Percentiles rank a stretch among this genome's conserved stretches.
Conservation (phyloP, 495 filamentous ascomycete genomes). For the Cercophora sp. region DNA sequence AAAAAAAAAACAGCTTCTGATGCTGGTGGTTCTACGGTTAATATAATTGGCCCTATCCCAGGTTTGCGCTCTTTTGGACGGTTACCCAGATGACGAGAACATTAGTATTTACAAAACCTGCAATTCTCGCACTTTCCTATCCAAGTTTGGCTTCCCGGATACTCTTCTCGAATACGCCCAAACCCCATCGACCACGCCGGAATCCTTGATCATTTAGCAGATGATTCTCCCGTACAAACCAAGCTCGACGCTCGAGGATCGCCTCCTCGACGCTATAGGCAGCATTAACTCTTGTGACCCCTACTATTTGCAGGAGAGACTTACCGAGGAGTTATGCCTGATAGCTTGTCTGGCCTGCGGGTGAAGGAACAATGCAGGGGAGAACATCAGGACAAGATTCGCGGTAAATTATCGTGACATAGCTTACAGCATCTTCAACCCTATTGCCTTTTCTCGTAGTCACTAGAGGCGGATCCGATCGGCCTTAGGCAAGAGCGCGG, state of each 20-base stretch:
- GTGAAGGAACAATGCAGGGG: neutral
- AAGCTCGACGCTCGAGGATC: neutral
- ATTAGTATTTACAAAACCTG: slow-evolving; percentile 5
- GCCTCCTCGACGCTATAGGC: neutral
- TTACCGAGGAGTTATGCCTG: neutral
- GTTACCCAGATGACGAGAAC: slow-evolving; percentile 7
- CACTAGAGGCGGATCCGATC: too few species aligned
- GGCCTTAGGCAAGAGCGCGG: too few species aligned
- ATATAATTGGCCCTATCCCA: neutral
- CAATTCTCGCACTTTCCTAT: slow-evolving; percentile 12
- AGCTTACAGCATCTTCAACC: too few species aligned
- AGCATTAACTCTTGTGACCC: neutral
- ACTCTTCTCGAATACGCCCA: slow-evolving; percentile 9
- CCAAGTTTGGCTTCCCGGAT: slow-evolving; percentile 6
- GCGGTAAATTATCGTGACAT: too few species aligned
- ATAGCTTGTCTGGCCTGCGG: neutral
- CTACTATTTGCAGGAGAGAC: neutral
- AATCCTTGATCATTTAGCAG: slow-evolving; percentile 8
- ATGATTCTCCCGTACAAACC: neutral
- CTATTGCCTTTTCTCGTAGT: too few species aligned
- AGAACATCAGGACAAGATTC: too few species aligned
- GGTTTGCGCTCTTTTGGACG: slow-evolving; percentile 5
- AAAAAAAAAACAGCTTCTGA: neutral
- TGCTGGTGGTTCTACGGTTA: neutral
- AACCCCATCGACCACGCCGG: slow-evolving; percentile 6